Evolutionary conservation across 2,329 filamentous ascomycete genomes (phyloP), one percentile per base, ranked within the genome.

Genomic region (Xylaria arbuscula): DNA sequence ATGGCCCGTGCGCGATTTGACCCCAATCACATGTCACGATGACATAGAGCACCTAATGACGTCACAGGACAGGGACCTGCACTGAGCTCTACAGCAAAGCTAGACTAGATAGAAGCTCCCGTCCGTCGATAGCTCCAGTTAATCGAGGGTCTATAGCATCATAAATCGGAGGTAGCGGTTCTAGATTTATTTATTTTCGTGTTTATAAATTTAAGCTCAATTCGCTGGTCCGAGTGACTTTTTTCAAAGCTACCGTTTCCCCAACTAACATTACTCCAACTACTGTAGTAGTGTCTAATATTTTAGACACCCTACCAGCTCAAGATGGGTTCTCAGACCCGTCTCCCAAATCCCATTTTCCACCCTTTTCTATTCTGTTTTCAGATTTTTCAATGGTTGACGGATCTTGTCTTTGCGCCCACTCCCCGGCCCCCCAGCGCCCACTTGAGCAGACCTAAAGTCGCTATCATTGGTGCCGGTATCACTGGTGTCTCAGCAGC

Each of bases 401-500:
- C 91, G 1, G 84, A 86, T 73, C 85, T 85, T 72, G 73, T 93
- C 38, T 87, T 97, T 60, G 90, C 93, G 0, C 93, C 93, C 0
- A 84, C 81, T 5, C 89, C 93, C 4, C 93, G 92, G 0, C 83
- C 86, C 1, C 87, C 89, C 0, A 82, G 85, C 68, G 79, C 83
- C 0, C 81, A 83, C 7, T 81, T 92, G n/a, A 81, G 82, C 13
- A 83, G 90, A 34, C 90, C 92, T 15, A 89, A 86, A 67, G 84
- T 93, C 64, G 91, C 90, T 2, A 83, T 93, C 38, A 89, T 93
- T 71, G 90, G 91, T 2, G 89, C 90, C 34, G 90, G 91, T 1
- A 84, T 97, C 63, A 96, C 87, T 0, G 87, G 93, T 3, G 89
- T 96, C 2, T 93, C 92, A 1, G 89, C 92, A 8, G 93, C 93